Conservation (phyloP, 371 early-diverging fungal species). For the Circinella umbellata region DNA sequence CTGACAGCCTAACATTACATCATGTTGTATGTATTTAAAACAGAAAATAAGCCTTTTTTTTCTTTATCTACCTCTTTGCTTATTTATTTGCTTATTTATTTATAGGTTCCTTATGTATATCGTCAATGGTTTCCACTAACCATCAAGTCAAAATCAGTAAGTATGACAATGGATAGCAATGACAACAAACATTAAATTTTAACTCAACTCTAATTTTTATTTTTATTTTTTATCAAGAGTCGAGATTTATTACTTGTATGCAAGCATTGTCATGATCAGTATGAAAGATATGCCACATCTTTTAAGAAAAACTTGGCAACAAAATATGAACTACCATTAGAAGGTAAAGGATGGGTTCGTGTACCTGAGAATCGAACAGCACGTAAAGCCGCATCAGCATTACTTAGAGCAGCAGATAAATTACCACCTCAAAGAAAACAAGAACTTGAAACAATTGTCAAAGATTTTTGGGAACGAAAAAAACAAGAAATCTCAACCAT, state of each 20-base stretch:
- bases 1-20: slow-evolving; percentile 49
- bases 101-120: slow-evolving; percentile 60
- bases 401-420: slow-evolving; percentile 35
- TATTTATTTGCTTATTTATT: background rate
- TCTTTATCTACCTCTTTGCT: too few species aligned
- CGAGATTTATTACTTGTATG: slow-evolving; percentile 59
- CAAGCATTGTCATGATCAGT: slow-evolving; percentile 54
- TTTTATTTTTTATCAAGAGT: slow-evolving; percentile 26
- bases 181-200: too few species aligned
- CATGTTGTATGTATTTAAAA: slow-evolving; percentile 47
- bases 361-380: slow-evolving; percentile 44
- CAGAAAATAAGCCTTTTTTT: background rate
- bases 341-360: slow-evolving; percentile 59
- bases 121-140: slow-evolving; percentile 56
- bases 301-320: slow-evolving; percentile 45
- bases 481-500: slow-evolving; percentile 6
- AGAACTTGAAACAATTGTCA: slow-evolving; percentile 30
- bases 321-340: slow-evolving; percentile 52
- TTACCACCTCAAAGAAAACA: slow-evolving; percentile 45
- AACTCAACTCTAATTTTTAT: too few species aligned
- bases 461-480: slow-evolving; percentile 23
- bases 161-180: background rate
- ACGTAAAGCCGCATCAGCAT: slow-evolving; percentile 56
- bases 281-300: slow-evolving; percentile 50
- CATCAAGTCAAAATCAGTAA: slow-evolving; percentile 63